A percentile compares a stretch with the other conserved stretches of the same genome.
phyloP scores from a whole-genome alignment of 2,329 filamentous ascomycete species.

The Fusarium acutatum region DNA sequence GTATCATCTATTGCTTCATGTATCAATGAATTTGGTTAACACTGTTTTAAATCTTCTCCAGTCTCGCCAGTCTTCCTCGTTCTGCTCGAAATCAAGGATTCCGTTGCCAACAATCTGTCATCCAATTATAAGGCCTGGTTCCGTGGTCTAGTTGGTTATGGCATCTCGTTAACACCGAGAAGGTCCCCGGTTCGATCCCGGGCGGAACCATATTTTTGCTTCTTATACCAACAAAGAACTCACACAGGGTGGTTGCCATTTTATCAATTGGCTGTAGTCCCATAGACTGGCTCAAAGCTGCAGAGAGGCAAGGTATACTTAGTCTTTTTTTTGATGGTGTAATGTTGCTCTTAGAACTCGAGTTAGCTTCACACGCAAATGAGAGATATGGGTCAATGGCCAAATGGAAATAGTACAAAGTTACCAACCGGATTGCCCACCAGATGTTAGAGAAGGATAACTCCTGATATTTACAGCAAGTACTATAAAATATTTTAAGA shows the following conservation, averaged over 20 bases:
- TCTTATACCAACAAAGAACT: rapidly evolving
- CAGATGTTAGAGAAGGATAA: rapidly evolving
- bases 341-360: rapidly evolving
- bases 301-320: rapidly evolving
- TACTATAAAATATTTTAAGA: not conserved
- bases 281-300: not conserved
- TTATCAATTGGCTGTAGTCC: not conserved
- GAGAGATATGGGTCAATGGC: rapidly evolving
- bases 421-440: too few species aligned
- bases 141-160: not conserved
- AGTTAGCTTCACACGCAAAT: rapidly evolving
- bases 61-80: rapidly evolving
- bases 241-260: not conserved
- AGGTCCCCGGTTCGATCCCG: not conserved
- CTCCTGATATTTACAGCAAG: rapidly evolving
- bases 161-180: not conserved
- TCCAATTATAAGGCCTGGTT: not conserved
- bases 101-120: rapidly evolving
- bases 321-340: too few species aligned
- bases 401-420: rapidly evolving
- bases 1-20: rapidly evolving
- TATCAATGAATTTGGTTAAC: not conserved
- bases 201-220: not conserved
- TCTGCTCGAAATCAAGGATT: rapidly evolving
- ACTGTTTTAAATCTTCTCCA: rapidly evolving